phyloP scores from a whole-genome alignment of 768 basidiomycete species.

The Tephrocybe sp. region DNA sequence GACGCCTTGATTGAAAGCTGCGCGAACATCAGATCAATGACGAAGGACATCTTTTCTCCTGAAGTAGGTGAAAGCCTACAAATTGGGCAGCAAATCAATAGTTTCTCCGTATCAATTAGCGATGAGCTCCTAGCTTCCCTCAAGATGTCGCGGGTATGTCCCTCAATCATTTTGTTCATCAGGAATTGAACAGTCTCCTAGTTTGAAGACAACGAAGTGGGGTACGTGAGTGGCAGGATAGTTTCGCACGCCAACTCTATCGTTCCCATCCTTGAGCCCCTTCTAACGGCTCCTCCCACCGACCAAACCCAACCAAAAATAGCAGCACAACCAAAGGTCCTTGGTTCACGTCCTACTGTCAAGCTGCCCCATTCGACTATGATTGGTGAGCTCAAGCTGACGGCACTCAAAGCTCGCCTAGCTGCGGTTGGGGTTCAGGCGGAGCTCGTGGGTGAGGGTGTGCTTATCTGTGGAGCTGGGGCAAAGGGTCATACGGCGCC shows the following conservation, averaged over 20 bases:
- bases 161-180: background rate
- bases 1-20: constrained; percentile 77
- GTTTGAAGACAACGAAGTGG: constrained; percentile 99
- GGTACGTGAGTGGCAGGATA: constrained; percentile 87
- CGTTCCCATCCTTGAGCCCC: constrained; percentile 83
- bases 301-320: constrained; percentile 20
- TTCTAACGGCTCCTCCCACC: constrained; percentile 28
- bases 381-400: constrained; percentile 96
- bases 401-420: constrained; percentile 80
- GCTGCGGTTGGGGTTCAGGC: constrained; percentile 76
- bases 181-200: constrained; percentile 26
- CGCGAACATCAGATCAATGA: constrained; percentile 82
- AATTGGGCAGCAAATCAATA: constrained; percentile 95
- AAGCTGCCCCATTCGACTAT: constrained; percentile 86
- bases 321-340: constrained; percentile 35
- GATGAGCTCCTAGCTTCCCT: constrained; percentile 80
- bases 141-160: constrained; percentile 82
- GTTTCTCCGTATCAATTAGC: constrained; percentile 90
- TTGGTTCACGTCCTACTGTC: constrained; percentile 65
- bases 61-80: constrained; percentile 70
- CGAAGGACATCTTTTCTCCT: constrained; percentile 88
- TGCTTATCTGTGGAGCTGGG: constrained; percentile 78
- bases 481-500: constrained; percentile 39
- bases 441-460: constrained; percentile 96
- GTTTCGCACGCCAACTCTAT: constrained; percentile 82